These are phyloP conservation scores for Sporothrix luriei DNA, from an alignment of 2,329 filamentous ascomycete species.

Conservation along the genomic window DNA sequence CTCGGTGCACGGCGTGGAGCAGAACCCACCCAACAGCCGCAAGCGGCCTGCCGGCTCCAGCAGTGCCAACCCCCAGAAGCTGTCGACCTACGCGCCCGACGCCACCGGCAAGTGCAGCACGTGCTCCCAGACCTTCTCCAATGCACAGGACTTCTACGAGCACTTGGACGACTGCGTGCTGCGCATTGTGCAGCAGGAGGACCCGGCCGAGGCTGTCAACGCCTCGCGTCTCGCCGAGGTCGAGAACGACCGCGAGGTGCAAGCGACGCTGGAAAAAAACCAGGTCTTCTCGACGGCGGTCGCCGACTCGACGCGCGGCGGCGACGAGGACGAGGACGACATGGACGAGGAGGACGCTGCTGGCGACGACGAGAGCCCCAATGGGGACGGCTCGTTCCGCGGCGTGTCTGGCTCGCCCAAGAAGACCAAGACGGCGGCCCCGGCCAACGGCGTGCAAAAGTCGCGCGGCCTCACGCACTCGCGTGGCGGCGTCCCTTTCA, in stretches of 20 bases:
- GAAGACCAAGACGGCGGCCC: constrained; percentile 58
- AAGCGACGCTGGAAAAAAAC: constrained; percentile 66
- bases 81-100: constrained; percentile 71
- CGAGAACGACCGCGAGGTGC: constrained; percentile 64
- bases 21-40: constrained; percentile 87
- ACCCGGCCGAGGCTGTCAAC: constrained; percentile 69
- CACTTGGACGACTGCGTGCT: constrained; percentile 81
- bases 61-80: constrained; percentile 59
- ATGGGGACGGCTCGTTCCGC: constrained; percentile 23
- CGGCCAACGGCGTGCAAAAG: constrained; percentile 62
- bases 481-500: constrained; percentile 67
- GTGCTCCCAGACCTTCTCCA: constrained; percentile 86
- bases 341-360: constrained; percentile 56
- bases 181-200: constrained; percentile 71
- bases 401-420: constrained; percentile 46
- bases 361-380: constrained; percentile 56
- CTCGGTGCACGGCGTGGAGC: constrained; percentile 87
- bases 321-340: constrained; percentile 51
- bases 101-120: constrained; percentile 94
- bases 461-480: constrained; percentile 76
- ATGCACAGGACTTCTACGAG: constrained; percentile 97
- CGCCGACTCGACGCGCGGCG: constrained; percentile 42
- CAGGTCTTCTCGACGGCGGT: constrained; percentile 55
- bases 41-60: constrained; percentile 53
- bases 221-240: constrained; percentile 67